Conservation (phyloP, 306 rosid genomes). For the Dicorynia guianensis region DNA sequence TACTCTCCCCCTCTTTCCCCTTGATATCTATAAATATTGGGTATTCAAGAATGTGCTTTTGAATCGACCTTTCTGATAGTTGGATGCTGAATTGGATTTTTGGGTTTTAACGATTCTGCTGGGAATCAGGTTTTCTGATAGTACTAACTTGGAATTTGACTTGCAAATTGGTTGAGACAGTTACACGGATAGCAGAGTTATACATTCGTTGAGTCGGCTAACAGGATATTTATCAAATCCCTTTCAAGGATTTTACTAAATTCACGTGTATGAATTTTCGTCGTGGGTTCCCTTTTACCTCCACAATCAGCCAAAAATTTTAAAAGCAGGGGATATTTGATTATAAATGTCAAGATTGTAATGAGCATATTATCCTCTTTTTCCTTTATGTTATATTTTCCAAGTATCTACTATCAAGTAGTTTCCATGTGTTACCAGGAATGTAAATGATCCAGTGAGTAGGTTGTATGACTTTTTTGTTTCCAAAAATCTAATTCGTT, state of each 20-base stretch:
- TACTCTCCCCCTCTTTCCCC: background rate
- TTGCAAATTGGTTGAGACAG: background rate
- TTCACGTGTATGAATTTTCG: background rate
- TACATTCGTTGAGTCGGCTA: background rate
- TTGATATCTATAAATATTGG: too few relatives aligned
- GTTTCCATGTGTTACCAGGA: background rate
- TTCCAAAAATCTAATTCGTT: conserved; percentile 10
- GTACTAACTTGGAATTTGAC: background rate
- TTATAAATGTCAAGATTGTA: background rate
- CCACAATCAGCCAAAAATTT: background rate
- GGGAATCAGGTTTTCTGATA: background rate
- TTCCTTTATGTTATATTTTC: background rate
- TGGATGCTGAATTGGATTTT: background rate
- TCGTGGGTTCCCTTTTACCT: background rate
- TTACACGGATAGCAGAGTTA: background rate
- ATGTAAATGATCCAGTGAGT: background rate
- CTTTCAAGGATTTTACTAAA: background rate
- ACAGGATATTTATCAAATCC: background rate
- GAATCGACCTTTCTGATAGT: conserved; percentile 4
- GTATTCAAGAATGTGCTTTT: background rate
- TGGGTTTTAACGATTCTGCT: background rate
- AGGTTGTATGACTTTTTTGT: background rate
- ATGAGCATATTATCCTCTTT: background rate
- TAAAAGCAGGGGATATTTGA: background rate
- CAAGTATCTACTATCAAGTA: background rate